Base-by-base conservation (phyloP, 768 basidiomycete genomes). In the Rhizopogon rudus region DNA sequence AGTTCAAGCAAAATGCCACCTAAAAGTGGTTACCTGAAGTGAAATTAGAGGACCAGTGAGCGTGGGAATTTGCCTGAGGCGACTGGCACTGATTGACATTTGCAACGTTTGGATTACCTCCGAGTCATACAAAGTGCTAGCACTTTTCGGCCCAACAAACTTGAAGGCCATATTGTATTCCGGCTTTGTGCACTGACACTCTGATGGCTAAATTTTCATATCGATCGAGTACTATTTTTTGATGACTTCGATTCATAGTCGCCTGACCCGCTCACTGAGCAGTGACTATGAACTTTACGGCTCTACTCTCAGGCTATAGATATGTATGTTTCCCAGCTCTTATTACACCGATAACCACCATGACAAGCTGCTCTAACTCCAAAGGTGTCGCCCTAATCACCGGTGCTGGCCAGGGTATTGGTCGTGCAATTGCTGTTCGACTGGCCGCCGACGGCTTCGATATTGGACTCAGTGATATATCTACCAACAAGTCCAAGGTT, bases 351-450 rank as follows among this genome's bases (percentile, higher is more conserved):
- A 20, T 35, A 20, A 20, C 33, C 35, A 48, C 20, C 46, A 48
- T 48, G 46, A 5, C 10, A 37, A 37, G 35, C 35, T 12, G 12
- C 12, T 63, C 59, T 33, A 17, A 62, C 35, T 17, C 35, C 40
- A 66, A 64, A 59, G 64, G 71, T 20, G 45, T 70, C n/a, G 74
- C 70, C 2, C 63, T 73, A 10, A 53, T 74, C 41, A 73, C 73
- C 1, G 72, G 71, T 17, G 70, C 69, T 7, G 73, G 63, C 9
- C 67, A 61, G 25, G 65, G 61, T 9, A 54, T 63, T 20, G 67
- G 66, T 13, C 65, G 67, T 14, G 51, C 59, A n/a, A 70, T 75
- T 5, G 69, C 71, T 22, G 54, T 74, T 22, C 62, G 65, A 31
- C 67, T 72, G 29, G 71, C 71, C 1, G 50, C 35, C 12, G 74